Base-by-base conservation (phyloP, 1,284 basidiomycete species). In the Irpex sp. region DNA sequence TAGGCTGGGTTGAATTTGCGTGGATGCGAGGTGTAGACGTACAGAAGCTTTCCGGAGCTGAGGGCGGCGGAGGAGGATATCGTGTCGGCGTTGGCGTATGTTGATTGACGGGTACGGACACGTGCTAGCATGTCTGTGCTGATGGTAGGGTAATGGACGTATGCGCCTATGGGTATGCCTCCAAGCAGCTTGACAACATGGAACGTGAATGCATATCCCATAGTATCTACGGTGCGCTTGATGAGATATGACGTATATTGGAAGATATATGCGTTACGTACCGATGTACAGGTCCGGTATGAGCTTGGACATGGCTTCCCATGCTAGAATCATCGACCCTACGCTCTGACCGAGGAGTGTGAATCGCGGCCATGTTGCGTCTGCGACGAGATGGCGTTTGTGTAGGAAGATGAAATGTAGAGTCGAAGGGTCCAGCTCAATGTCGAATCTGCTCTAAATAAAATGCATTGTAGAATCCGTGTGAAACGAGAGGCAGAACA, bases 181-280 rank as follows among this genome's bases (percentile, higher is more conserved):
- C 81, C 81, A 63, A 97, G 74, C 47, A 86, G 76, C 4, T 85
- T 79, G 2, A 94, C 89, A 11, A 93, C 77, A 2, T 91, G 93
- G 72, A 93, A 96, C 0, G 94, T 93, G 72, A 98, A 98, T 0
- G 94, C 95, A 72, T 97, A 98, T 26, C 97, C 97, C 96, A 98
- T 98, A 0, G 96, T 96, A 74, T 99, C 96, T 97, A 68, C 5
- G 26, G 49, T 47, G 62, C 48, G 31, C 19, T 57, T 44, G 15
- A 19, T 9, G 21, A 17, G 15, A 26, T 26, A 38, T 4, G 2
- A 26, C 21, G 60, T 47, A 31, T 21, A 11, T 4, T 21, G n/a
- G 1, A 6, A 37, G 36, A 19, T 13, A 11, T 3, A 6, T 44
- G 26, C 8, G 38, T 15, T 19, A 64, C 66, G 8, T 58, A 94